These are phyloP conservation scores for Euphorbia schlechtendalii DNA, from an alignment of 441 rosid species.

Conservation along the genomic window DNA sequence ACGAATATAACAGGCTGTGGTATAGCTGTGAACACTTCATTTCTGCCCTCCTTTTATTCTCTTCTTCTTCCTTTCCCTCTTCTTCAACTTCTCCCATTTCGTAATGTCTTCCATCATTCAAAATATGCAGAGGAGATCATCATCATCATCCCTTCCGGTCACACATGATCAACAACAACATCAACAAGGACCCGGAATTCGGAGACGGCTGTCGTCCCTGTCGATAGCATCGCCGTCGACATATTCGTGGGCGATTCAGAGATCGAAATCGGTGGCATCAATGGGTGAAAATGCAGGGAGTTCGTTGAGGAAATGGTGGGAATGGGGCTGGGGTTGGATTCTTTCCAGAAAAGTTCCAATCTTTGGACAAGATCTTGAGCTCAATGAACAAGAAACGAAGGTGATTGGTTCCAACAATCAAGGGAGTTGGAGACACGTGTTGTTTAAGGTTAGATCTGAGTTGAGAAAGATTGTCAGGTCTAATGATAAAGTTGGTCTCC, in stretches of 20 bases:
- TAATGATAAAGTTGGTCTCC: constrained; percentile 39
- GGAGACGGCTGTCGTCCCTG: constrained; percentile 60
- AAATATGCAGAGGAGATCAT: constrained; percentile 49
- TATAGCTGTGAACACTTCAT: constrained; percentile 36
- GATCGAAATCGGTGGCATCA: constrained; percentile 60
- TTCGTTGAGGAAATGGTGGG: constrained; percentile 75
- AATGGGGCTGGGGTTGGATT: constrained; percentile 78
- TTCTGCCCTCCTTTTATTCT: constrained; percentile 13
- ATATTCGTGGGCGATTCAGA: constrained; percentile 37
- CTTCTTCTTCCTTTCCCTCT: neutral
- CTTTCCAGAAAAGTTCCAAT: constrained; percentile 47
- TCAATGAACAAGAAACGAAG: constrained; percentile 62
- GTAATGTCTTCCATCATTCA: constrained; percentile 57
- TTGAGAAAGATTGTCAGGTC: constrained; percentile 39
- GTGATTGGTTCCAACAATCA: constrained; percentile 47
- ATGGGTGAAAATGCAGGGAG: constrained; percentile 47
- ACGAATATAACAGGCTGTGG: constrained; percentile 53
- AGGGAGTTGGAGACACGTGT: constrained; percentile 78
- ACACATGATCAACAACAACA: constrained; percentile 18
- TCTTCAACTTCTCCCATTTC: too few relatives aligned
- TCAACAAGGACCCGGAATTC: constrained; percentile 22
- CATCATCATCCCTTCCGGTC: constrained; percentile 28
- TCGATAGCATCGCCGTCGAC: constrained; percentile 34
- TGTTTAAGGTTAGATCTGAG: constrained; percentile 55
- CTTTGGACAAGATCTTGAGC: constrained; percentile 72